Evolutionary conservation across 2,329 filamentous ascomycete genomes (phyloP).

Genomic region (Neurospora sp.): DNA sequence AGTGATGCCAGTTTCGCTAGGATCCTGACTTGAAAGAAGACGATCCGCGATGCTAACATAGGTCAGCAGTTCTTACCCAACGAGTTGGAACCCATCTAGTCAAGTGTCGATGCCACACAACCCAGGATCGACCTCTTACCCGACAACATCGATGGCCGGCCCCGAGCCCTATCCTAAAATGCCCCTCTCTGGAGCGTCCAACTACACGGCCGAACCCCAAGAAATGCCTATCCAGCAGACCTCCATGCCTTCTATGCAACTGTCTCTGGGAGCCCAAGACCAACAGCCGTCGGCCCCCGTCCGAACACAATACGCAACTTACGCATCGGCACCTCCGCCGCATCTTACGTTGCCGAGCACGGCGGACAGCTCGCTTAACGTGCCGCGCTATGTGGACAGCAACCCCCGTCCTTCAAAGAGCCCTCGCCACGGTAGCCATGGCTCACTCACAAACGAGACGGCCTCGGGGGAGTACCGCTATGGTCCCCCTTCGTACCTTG

Average conservation of each 20-base stretch:
- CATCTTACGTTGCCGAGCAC: constrained; percentile 37
- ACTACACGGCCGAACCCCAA: constrained; percentile 41
- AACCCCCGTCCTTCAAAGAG: constrained; percentile 47
- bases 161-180: constrained; percentile 43
- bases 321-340: constrained; percentile 38
- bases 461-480: constrained; percentile 47
- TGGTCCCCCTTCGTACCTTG: constrained; percentile 28
- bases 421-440: constrained; percentile 42
- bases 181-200: constrained; percentile 37
- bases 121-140: constrained; percentile 38
- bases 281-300: constrained; percentile 35
- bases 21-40: neutral
- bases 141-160: constrained; percentile 38
- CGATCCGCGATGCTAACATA: constrained; percentile 19
- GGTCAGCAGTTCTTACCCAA: constrained; percentile 42
- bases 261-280: constrained; percentile 40
- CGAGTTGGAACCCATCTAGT: constrained; percentile 40
- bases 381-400: constrained; percentile 48
- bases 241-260: constrained; percentile 43
- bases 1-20: neutral
- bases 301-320: constrained; percentile 43
- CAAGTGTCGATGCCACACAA: constrained; percentile 39
- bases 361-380: constrained; percentile 37
- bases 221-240: constrained; percentile 44
- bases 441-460: constrained; percentile 40